Evolutionary conservation across 2,329 filamentous ascomycete species (phyloP), one percentile per base, ranked within the genome.

Genomic region (Diplodia intermedia): DNA sequence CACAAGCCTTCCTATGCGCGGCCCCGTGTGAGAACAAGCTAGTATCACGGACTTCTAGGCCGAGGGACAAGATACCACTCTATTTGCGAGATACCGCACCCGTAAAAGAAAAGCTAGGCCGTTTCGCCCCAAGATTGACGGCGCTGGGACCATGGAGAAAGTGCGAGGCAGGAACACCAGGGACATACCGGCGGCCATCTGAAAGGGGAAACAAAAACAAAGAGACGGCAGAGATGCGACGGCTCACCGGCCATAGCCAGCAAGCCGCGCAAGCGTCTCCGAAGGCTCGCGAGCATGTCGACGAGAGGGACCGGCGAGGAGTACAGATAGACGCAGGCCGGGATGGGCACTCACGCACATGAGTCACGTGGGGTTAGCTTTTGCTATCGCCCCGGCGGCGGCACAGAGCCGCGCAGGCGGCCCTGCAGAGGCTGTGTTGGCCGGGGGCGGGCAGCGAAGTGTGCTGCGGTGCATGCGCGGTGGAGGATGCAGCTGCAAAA

Each of bases 1-100:
- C 57, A 43, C 57, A 26, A 47, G 4, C 18, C 43, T 26, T 40
- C 47, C 43, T 50, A 47, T 52, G 60, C 60, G 60, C 36, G n/a
- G 23, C 29, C 26, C 20, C 29, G 40, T 43, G 12, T n/a, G 36
- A 18, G 40, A 47, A 8, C 12, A 36, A 11, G 18, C n/a, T 9
- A 43, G 33, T 20, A 26, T 43, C 12, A 11, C 29, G 12, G 38
- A 29, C 26, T 11, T 8, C 29, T 55, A 31, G n/a, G 23, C n/a
- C 18, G 33, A 31, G 18, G 9, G 36, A n/a, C 52, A n/a, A 3
- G 18, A 11, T 18, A 56, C 54, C 31, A 47, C 43, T 47, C 33
- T 40, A 38, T 23, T 36, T 61, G 57, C 23, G 26, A 49, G 40
- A n/a, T 5, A 61, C 49, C 40, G n/a, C 20, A 49, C 56, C n/a